Conservation (phyloP, 768 basidiomycete genomes). For the Leccinum obscurum region DNA sequence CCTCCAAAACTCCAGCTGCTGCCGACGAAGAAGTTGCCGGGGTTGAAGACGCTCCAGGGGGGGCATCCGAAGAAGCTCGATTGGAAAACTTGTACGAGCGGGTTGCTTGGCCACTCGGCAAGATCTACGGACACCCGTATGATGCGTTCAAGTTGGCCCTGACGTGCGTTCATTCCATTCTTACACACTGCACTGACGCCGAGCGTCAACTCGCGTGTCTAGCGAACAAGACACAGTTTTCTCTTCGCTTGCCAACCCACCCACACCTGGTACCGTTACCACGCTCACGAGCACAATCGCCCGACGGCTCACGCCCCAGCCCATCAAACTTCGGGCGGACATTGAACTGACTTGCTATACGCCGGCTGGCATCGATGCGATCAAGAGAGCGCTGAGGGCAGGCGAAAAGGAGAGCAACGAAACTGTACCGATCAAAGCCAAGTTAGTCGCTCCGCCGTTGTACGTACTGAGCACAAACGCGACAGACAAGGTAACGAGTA, state of each 20-base stretch:
- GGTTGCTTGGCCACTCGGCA: conserved; percentile 90
- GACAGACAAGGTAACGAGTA: conserved; percentile 78
- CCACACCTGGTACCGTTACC: conserved; percentile 55
- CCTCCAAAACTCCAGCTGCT: conserved; percentile 54
- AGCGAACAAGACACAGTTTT: conserved; percentile 85
- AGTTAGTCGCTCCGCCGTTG: conserved; percentile 92
- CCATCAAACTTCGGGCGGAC: conserved; percentile 97
- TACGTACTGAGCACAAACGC: conserved; percentile 96
- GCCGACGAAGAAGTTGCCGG: conserved; percentile 26
- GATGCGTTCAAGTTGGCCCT: conserved; percentile 98
- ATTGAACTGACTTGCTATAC: conserved; percentile 97
- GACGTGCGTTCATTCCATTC: conserved; percentile 60
- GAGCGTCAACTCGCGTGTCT: not conserved
- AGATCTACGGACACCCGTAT: conserved; percentile 92
- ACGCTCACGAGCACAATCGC: conserved; percentile 84
- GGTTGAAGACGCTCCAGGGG: conserved; percentile 28
- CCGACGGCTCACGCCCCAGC: conserved; percentile 93
- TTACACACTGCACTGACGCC: conserved; percentile 21
- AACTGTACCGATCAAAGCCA: conserved; percentile 94
- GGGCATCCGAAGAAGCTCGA: conserved; percentile 69
- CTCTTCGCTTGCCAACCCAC: conserved; percentile 57
- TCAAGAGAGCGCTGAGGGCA: conserved; percentile 85
- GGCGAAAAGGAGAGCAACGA: conserved; percentile 89
- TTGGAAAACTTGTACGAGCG: conserved; percentile 88
- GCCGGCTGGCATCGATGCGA: conserved; percentile 94